These are phyloP conservation scores for Hyaloperonospora brassicae DNA, from an alignment of 352 stramenopile species.

Conservation along the genomic window DNA sequence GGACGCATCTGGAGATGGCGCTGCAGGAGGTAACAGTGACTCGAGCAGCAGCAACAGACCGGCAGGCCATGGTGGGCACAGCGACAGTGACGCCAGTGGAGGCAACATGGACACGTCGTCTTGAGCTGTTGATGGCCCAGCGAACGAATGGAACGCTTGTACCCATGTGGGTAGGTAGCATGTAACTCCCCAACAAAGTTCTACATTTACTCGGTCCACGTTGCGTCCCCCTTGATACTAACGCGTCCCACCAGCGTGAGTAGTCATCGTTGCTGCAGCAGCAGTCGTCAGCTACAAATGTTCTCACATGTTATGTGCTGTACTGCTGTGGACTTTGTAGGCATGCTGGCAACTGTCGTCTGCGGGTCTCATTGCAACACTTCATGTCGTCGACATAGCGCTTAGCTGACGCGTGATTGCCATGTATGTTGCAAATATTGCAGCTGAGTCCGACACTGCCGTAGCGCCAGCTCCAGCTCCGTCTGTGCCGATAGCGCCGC, in stretches of 20 bases:
- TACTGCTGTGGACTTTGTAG: constrained; percentile 19
- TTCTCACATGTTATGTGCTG: constrained; percentile 17
- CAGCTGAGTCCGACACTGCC: constrained; percentile 5
- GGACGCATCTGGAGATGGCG: constrained; percentile 16
- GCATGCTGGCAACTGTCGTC: constrained; percentile 11
- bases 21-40: constrained; percentile 42
- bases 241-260: constrained; percentile 19
- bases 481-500: constrained; percentile 1
- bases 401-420: neutral
- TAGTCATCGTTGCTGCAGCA: constrained; percentile 4
- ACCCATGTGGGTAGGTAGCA: constrained; percentile 31
- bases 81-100: constrained; percentile 28
- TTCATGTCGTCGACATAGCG: neutral
- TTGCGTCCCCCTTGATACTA: constrained; percentile 8
- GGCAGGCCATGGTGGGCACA: constrained; percentile 9
- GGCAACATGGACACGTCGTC: constrained; percentile 42
- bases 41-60: constrained; percentile 25
- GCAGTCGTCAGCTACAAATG: neutral
- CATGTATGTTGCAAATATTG: constrained; percentile 2
- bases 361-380: neutral
- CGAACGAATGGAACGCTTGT: constrained; percentile 18
- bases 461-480: constrained; percentile 8
- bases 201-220: constrained; percentile 20
- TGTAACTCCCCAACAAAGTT: constrained; percentile 32
- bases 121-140: constrained; percentile 17